phyloP scores from a whole-genome alignment of 495 filamentous ascomycete genomes.

The Trichoderma gamsii region DNA sequence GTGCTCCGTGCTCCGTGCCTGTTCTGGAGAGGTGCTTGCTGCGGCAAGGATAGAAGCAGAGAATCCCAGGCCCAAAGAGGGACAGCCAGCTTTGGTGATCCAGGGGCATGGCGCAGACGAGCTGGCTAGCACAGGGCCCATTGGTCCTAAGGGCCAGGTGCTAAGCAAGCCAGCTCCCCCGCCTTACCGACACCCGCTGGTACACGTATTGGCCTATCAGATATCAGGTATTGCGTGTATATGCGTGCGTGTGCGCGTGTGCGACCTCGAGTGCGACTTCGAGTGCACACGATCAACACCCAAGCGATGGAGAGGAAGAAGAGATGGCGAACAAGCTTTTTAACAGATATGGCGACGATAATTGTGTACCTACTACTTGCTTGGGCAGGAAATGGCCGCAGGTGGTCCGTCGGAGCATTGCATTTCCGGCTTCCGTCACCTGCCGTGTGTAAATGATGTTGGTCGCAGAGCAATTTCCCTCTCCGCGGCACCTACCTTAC shows the following conservation, averaged over 20 bases:
- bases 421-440: neutral
- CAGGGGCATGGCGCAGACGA: conserved; percentile 11
- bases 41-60: neutral
- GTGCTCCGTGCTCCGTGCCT: neutral
- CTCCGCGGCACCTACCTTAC: too few species aligned
- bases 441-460: neutral
- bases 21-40: neutral
- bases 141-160: neutral
- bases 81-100: neutral
- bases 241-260: too few species aligned
- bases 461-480: too few species aligned
- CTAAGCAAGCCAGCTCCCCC: conserved; percentile 1
- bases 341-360: too few species aligned
- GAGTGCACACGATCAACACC: too few species aligned
- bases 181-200: neutral
- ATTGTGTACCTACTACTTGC: too few species aligned
- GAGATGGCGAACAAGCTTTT: too few species aligned
- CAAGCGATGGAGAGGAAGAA: too few species aligned
- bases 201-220: too few species aligned
- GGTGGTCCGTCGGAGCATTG: neutral
- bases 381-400: too few species aligned
- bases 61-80: conserved; percentile 1
- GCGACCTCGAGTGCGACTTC: too few species aligned
- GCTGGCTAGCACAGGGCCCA: neutral
- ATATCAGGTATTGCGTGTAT: too few species aligned